phyloP scores from a whole-genome alignment of 495 filamentous ascomycete species.

The Aspergillus cavernicola region DNA sequence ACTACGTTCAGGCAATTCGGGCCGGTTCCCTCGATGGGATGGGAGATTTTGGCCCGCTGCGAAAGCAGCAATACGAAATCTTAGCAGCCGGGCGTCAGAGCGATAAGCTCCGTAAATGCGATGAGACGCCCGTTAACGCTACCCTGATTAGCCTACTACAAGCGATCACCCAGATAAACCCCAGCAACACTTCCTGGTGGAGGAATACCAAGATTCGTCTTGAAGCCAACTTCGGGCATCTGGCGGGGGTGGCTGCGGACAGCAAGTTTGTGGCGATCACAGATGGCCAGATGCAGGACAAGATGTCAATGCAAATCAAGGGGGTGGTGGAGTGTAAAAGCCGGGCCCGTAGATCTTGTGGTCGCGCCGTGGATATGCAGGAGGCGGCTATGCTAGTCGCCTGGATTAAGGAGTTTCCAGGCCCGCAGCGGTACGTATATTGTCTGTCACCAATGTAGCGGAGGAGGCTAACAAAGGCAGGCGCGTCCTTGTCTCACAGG shows the following conservation, averaged over 20 bases:
- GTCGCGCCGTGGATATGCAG: not conserved
- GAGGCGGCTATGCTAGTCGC: not conserved
- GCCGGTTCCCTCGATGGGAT: too few species aligned
- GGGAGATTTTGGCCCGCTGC: too few species aligned
- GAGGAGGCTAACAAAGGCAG: not conserved
- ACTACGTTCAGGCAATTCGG: too few species aligned
- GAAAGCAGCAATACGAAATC: too few species aligned
- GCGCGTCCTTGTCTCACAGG: not conserved
- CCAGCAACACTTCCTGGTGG: not conserved
- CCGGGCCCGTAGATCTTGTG: not conserved
- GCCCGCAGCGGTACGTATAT: not conserved
- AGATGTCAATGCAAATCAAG: not conserved
- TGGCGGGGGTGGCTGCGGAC: too few species aligned
- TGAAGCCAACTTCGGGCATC: not conserved
- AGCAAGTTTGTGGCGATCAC: not conserved
- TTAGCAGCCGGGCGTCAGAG: too few species aligned
- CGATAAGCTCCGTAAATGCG: not conserved
- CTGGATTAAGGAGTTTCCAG: not conserved
- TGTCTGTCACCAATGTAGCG: too few species aligned
- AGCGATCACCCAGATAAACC: not conserved
- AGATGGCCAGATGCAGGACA: not conserved
- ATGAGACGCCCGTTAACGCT: not conserved
- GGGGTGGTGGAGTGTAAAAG: not conserved
- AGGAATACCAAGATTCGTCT: not conserved
- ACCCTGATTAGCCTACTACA: not conserved